A percentile compares a stretch with the other conserved stretches of the same genome.
These are phyloP conservation scores for Carex parvula DNA, from an alignment of 176 grass and related monocot genomes.

Conservation along the genomic window DNA sequence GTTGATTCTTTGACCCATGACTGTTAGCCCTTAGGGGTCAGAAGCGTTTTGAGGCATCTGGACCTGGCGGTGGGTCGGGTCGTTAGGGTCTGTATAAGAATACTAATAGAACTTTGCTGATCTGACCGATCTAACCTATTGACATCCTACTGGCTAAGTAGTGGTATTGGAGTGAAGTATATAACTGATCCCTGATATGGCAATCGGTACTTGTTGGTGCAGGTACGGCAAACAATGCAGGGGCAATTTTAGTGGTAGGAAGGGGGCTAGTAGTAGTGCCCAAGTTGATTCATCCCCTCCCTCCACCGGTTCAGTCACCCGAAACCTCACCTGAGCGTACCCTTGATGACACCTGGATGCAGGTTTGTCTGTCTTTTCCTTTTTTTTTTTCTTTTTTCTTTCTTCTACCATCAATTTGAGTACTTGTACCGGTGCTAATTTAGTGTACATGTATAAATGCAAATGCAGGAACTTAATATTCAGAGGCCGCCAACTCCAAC, in stretches of 20 bases:
- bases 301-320: constrained; percentile 77
- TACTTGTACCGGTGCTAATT: not conserved
- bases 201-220: constrained; percentile 25
- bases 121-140: not conserved
- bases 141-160: not conserved
- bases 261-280: constrained; percentile 84
- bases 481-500: constrained; percentile 96
- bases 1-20: not conserved
- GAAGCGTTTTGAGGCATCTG: not conserved
- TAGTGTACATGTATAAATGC: not conserved
- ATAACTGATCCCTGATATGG: not conserved
- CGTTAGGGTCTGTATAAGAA: not conserved
- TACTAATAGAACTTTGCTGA: not conserved
- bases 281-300: constrained; percentile 98
- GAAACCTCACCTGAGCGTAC: constrained; percentile 83
- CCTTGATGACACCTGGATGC: constrained; percentile 92
- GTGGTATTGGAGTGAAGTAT: not conserved
- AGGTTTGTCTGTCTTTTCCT: constrained; percentile 43
- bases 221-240: constrained; percentile 97
- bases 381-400: not conserved
- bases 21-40: not conserved
- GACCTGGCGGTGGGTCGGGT: not conserved
- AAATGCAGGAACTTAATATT: constrained; percentile 91
- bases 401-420: not conserved
- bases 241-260: constrained; percentile 95